Conservation (phyloP, 345 rosid species). For the Heritiera littoralis region DNA sequence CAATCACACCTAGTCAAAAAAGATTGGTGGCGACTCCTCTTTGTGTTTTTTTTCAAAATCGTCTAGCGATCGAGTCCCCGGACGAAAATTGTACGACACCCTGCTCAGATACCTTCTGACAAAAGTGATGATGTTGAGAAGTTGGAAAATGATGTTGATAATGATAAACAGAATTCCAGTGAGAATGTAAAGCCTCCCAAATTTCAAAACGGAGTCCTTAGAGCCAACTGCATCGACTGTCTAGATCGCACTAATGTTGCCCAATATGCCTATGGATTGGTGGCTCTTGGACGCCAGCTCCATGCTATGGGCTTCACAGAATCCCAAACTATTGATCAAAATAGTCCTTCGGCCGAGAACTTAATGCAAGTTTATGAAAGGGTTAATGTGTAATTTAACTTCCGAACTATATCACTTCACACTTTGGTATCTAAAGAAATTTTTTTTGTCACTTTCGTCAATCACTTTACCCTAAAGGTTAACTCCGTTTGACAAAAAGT, state of each 20-base stretch:
- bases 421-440: no score
- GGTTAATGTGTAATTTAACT: no score
- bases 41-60: no score
- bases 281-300: constrained; percentile 82
- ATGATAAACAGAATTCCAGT: constrained; percentile 23
- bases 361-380: constrained; percentile 59
- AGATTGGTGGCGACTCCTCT: no score
- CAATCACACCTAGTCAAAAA: no score
- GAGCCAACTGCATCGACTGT: constrained; percentile 99
- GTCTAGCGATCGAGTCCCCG: no score
- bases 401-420: no score
- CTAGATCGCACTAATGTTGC: constrained; percentile 98
- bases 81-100: no score
- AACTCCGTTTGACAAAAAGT: no score
- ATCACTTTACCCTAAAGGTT: no score
- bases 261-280: constrained; percentile 85
- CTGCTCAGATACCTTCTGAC: constrained; percentile 25
- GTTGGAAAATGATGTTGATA: constrained; percentile 33
- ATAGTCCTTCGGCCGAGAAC: constrained; percentile 72
- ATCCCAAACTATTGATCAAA: constrained; percentile 55
- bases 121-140: constrained; percentile 28
- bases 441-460: no score
- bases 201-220: constrained; percentile 79
- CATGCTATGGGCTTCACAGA: constrained; percentile 55
- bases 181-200: constrained; percentile 41